phyloP scores from a whole-genome alignment of 257 asterid genomes.

The Cinchona pubescens region DNA sequence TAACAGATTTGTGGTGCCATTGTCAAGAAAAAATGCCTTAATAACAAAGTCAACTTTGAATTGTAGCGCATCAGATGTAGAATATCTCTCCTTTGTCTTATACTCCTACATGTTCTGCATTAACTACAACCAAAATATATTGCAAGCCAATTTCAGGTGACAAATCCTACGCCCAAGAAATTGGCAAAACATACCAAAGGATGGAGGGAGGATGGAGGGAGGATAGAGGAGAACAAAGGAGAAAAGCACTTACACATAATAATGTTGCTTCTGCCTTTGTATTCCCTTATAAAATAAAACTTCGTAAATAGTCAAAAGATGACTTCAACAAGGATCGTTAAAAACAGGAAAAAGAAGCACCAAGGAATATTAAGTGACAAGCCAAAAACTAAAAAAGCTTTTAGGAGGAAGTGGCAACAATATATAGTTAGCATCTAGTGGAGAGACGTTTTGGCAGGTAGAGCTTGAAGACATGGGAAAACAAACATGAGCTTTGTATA shows the following conservation, averaged over 20 bases:
- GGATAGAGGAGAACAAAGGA: background rate
- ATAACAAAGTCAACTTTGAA: background rate
- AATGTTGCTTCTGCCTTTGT: background rate
- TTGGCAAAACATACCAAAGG: background rate
- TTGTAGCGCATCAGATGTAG: background rate
- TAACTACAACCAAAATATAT: background rate
- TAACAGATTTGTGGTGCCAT: background rate
- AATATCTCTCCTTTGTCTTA: background rate
- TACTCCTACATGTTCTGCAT: background rate
- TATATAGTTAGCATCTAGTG: background rate
- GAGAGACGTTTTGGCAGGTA: background rate
- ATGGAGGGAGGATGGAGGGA: background rate
- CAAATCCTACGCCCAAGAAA: background rate
- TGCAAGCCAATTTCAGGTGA: background rate
- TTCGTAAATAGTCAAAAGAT: background rate
- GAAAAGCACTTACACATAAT: background rate
- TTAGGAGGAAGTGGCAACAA: background rate
- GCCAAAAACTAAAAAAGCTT: background rate
- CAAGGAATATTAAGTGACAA: background rate
- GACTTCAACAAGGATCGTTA: background rate
- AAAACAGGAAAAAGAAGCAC: background rate
- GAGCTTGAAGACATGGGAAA: background rate
- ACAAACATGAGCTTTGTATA: background rate
- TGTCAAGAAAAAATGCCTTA: too few relatives aligned
- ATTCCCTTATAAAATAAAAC: too few relatives aligned